A percentile compares a stretch with the other conserved stretches of the same genome.
Conservation (phyloP, 257 asterid species). For the Forsythia suspensa region DNA sequence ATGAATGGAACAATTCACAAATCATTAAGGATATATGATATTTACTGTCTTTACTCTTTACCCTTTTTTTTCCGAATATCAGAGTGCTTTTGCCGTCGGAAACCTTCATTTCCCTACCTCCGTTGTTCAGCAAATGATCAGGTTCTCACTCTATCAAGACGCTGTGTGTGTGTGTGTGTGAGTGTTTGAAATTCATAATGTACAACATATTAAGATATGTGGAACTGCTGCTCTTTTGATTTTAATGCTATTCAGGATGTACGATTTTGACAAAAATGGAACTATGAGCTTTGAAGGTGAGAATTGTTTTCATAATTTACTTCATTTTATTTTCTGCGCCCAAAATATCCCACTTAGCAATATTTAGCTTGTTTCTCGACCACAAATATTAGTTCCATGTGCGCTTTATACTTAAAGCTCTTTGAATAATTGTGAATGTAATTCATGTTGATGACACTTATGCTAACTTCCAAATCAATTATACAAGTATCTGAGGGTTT, state of each 20-base stretch:
- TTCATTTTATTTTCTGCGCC: neutral
- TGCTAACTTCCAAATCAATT: neutral
- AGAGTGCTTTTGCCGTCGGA: slow-evolving; percentile 71
- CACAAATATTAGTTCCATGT: too few species aligned
- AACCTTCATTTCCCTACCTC: slow-evolving; percentile 65
- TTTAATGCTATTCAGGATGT: slow-evolving; percentile 53
- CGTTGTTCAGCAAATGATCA: slow-evolving; percentile 86
- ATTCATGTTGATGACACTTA: neutral
- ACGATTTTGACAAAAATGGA: slow-evolving; percentile 74
- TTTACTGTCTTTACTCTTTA: neutral
- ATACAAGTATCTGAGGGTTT: neutral
- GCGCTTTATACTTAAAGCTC: neutral
- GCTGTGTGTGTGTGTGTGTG: neutral
- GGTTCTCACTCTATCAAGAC: slow-evolving; percentile 29
- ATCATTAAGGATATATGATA: neutral
- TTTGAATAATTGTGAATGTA: neutral
- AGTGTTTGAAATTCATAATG: neutral
- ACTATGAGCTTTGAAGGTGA: slow-evolving; percentile 83
- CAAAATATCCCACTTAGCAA: too few species aligned
- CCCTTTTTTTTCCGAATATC: slow-evolving; percentile 14
- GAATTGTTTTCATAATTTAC: neutral
- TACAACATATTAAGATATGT: neutral
- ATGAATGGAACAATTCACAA: neutral
- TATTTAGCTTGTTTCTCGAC: too few species aligned
- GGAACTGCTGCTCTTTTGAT: slow-evolving; percentile 11